Base-by-base conservation (phyloP, 176 grass and related monocot species). In the Zizania latifolia region DNA sequence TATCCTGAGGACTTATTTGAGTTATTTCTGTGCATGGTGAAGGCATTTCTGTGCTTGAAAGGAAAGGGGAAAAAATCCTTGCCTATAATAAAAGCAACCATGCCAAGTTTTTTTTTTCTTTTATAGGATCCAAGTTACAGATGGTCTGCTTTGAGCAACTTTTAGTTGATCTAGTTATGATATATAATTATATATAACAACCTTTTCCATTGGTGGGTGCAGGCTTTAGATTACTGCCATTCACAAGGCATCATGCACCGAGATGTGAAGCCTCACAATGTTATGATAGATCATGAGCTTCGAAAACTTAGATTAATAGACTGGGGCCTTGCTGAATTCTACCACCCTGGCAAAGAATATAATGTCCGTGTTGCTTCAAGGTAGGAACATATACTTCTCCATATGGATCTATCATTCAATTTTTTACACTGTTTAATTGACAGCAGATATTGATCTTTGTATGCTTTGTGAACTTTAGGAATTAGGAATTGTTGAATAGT, bases 201-300 rank as follows among this genome's bases (percentile, higher is more conserved):
- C 26, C 62, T 30, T 58, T 72, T 71, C 14, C 14, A 1, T 78
- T 79, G 64, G 2, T 51, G 30, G 41, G 4, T 78, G 26, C 83
- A 90, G 84, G 88, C 88, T 56, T 82, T 90, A 59, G 88, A 90
- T 81, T 86, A 90, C 76, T 90, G 84, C 50, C 88, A 90, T 61
- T 86, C 88, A 36, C 88, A 86, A 80, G 88, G 88, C 63, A 86
- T 90, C 65, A 90, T 90, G 84, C 88, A 90, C 70, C 80, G 88
- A 62, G 88, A 90, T 86, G 84, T 90, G 70, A 90, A 90, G 65
- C 88, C 88, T 65, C 88, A 90, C 76, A 90, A 90, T 90, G 88
- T 90, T 65, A 90, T 90, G 88, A 90, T 90, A 71, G 88, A 90
- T 80, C 88, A 90, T 7, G 88, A 90, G 40, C 88, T 86, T 32